phyloP scores from a whole-genome alignment of 208 protist species.

The Wallacemonas sp. region DNA sequence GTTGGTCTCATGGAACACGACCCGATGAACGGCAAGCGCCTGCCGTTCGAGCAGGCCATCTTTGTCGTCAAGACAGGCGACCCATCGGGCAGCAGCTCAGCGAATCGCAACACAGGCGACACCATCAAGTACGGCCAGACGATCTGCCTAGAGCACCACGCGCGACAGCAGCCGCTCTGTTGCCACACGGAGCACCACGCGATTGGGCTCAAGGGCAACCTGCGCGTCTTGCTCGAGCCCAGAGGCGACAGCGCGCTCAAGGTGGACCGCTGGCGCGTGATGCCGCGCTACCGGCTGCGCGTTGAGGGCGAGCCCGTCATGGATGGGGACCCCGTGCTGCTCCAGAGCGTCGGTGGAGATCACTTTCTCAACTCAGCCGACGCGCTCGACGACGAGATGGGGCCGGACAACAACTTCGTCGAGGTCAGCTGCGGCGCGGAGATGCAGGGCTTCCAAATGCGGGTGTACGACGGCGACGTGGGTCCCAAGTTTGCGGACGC shows the following conservation, averaged over 20 bases:
- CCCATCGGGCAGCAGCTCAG: constrained; percentile 18
- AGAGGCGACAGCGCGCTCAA: constrained; percentile 12
- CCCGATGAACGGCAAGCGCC: constrained; percentile 14
- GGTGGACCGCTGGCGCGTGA: constrained; percentile 57
- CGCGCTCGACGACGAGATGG: constrained; percentile 24
- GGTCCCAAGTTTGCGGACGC: constrained; percentile 21
- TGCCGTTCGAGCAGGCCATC: constrained; percentile 48
- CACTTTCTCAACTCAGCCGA: constrained; percentile 40
- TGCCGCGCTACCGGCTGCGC: constrained; percentile 61
- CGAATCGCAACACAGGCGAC: constrained; percentile 20
- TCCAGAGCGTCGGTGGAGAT: constrained; percentile 41
- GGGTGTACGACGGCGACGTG: constrained; percentile 55
- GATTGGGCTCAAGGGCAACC: constrained; percentile 45
- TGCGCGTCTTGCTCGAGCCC: constrained; percentile 46
- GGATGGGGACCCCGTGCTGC: constrained; percentile 48
- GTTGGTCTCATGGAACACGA: constrained; percentile 41
- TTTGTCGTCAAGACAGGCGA: constrained; percentile 50
- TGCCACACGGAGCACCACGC: constrained; percentile 47
- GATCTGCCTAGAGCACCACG: constrained; percentile 45
- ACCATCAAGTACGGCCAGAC: constrained; percentile 64
- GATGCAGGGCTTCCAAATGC: constrained; percentile 48
- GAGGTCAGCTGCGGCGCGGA: constrained; percentile 43
- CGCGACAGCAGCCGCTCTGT: constrained; percentile 41
- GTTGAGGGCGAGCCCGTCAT: constrained; percentile 61
- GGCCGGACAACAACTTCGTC: constrained; percentile 23